A percentile compares a stretch with the other conserved stretches of the same genome.
Conservation (phyloP, 1,139 yeast genomes). For the Spathaspora sp. region DNA sequence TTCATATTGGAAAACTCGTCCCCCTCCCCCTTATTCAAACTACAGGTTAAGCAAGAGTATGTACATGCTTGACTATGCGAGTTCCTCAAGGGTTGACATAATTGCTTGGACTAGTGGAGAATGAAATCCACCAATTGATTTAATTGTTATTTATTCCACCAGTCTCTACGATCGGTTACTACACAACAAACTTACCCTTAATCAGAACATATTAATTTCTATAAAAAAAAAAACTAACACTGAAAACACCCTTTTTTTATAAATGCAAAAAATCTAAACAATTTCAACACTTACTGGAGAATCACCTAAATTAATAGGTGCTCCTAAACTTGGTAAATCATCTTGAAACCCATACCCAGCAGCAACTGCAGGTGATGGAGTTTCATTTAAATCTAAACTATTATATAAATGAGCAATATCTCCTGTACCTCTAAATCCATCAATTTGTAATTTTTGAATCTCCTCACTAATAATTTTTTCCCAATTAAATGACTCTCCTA, state of each 20-base stretch:
- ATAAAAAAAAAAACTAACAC: not conserved
- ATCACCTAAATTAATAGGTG: slow-evolving; percentile 11
- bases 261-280: not conserved
- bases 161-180: no score
- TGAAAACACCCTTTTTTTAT: no score
- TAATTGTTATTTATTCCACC: no score
- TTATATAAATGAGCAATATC: slow-evolving; percentile 32
- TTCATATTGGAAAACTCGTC: no score
- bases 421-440: slow-evolving; percentile 31
- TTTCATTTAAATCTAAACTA: slow-evolving; percentile 21
- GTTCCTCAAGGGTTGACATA: no score
- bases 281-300: not conserved
- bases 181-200: no score
- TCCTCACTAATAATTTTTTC: slow-evolving; percentile 10
- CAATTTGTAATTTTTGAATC: slow-evolving; percentile 16
- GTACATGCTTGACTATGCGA: no score
- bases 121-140: no score
- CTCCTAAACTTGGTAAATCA: slow-evolving; percentile 11
- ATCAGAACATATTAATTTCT: not conserved
- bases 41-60: no score
- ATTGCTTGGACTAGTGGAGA: no score
- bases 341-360: slow-evolving; percentile 8
- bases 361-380: not conserved
- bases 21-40: no score
- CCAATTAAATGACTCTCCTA: slow-evolving; percentile 18